These are phyloP conservation scores for Lolium rigidum DNA, from an alignment of 176 grass and related monocot species.

Conservation along the genomic window DNA sequence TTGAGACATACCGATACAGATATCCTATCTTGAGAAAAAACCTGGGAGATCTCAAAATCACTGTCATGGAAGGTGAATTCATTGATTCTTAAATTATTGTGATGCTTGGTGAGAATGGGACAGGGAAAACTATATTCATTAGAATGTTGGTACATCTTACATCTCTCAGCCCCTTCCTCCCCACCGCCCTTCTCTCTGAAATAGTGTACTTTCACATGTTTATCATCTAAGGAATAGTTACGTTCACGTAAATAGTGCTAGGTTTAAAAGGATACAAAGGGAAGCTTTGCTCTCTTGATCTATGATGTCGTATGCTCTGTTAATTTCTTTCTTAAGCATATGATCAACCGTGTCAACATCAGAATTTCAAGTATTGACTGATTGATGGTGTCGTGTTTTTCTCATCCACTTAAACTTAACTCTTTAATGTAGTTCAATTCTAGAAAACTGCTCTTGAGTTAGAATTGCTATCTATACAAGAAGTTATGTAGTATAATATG, in stretches of 20 bases:
- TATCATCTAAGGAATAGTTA: neutral
- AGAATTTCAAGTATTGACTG: too few species aligned
- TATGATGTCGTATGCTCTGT: neutral
- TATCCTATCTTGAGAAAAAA: slow-evolving; percentile 92
- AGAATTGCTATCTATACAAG: too few species aligned
- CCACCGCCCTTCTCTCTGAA: neutral
- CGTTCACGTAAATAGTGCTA: neutral
- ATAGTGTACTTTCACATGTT: neutral
- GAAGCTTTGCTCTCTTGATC: neutral
- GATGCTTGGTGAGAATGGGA: slow-evolving; percentile 94
- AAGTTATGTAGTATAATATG: too few species aligned
- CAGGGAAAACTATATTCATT: slow-evolving; percentile 92
- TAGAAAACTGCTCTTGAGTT: too few species aligned
- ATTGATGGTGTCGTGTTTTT: too few species aligned
- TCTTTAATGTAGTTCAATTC: too few species aligned
- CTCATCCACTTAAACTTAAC: too few species aligned
- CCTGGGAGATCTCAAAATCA: slow-evolving; percentile 70
- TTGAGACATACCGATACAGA: slow-evolving; percentile 74
- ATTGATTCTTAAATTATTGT: slow-evolving; percentile 89
- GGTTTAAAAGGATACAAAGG: neutral
- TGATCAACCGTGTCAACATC: too few species aligned
- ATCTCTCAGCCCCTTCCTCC: neutral
- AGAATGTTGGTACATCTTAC: slow-evolving; percentile 66
- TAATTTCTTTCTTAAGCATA: too few species aligned
- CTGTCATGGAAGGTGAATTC: slow-evolving; percentile 78